Evolutionary conservation across 2,329 filamentous ascomycete genomes (phyloP), one percentile per base, ranked within the genome.

Genomic region (Monascus ruber): DNA sequence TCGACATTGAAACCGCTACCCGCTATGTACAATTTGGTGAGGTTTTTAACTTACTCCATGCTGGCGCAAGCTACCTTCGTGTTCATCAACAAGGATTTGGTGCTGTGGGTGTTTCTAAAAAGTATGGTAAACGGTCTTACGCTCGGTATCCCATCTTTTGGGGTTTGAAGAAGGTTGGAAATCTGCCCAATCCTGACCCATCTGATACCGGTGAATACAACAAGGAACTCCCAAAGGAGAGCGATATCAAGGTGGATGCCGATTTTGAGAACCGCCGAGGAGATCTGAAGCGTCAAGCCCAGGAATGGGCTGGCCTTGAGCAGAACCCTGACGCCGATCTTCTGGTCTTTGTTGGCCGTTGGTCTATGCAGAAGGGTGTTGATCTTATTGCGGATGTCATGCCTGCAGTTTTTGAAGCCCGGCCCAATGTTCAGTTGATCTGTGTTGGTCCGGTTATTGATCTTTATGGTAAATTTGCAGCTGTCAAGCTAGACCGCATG

Each of bases 81-180:
- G 65, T 81, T 17, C 77, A 81, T 47, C 79, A 83, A 49, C 73
- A 77, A 48, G 79, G 79, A 2, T 81, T 79, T 41, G 79, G 79
- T 39, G 77, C 78, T 9, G 78, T 81, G 27, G 79, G 78, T 47
- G 78, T 82, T 1, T 79, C 74, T 2, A 77, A 76, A 48, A 82
- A 82, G 55, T 82, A 82, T 47, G 78, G 78, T 10, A 77, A 79
- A 51, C 73, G 78, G 11, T 77, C 76, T 2, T 78, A 75, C 53
- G 76, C 77, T 35, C 69, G 78, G 34, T 82, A 81, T 53, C 78
- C 78, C 2, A 81, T 82, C 42, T 81, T 83, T 60, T 82, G 79
- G 79, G 75, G 76, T 40, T 57, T 81, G 39, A 72, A 73, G 48
- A 73, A 72, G 53, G 73, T 81, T 39, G 77, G 77, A 11, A 71